Evolutionary conservation across 23 red algal genomes (phyloP), one percentile per base, ranked within the genome.

Genomic region (Gracilaria domingensis): DNA sequence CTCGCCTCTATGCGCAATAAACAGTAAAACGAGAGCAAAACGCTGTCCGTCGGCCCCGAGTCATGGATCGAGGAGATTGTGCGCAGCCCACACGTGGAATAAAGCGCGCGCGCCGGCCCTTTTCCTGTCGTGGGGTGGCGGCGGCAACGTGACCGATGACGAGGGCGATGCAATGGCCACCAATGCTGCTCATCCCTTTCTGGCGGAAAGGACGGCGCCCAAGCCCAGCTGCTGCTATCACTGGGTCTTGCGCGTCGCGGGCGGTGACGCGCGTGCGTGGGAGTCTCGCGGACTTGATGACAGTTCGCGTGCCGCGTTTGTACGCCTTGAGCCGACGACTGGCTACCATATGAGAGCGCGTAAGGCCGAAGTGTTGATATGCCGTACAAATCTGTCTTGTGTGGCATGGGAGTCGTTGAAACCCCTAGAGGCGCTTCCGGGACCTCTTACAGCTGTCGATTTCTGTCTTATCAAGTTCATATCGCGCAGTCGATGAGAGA

Each of bases 101-200:
- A 65, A 28, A 87, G 83, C 28, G 44, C 56, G 21, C 75, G 85
- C 29, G 80, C 88, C 0, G 87, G 86, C 18, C 23, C 58, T 66
- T 12, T 96, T 96, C 64, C 54, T 96, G 18, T 73, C 44, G 30
- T 96, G 94, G 85, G 94, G 94, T 47, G 94, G 94, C 44, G 94
- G 94, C 32, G 94, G 94, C 30, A 87, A 87, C 18, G 80, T 89
- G 23, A 80, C 94, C 47, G 87, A 87, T 45, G 94, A 96, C 42
- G 94, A 96, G 64, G 71, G 81, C 54, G 94, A 96, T 87, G 80
- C 94, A n/a, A 67, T 64, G 82, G 84, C 87, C 7, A 91, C 93
- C 24, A 70, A 70, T 17, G 77, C 94, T 4, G 91, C 83, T 38
- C 81, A 80, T 73, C 81, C 82, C 11, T 38, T 80, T 0, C 13